Evolutionary conservation across 108 stramenopile genomes (phyloP).

Genomic region (Schizochytrium sp.): DNA sequence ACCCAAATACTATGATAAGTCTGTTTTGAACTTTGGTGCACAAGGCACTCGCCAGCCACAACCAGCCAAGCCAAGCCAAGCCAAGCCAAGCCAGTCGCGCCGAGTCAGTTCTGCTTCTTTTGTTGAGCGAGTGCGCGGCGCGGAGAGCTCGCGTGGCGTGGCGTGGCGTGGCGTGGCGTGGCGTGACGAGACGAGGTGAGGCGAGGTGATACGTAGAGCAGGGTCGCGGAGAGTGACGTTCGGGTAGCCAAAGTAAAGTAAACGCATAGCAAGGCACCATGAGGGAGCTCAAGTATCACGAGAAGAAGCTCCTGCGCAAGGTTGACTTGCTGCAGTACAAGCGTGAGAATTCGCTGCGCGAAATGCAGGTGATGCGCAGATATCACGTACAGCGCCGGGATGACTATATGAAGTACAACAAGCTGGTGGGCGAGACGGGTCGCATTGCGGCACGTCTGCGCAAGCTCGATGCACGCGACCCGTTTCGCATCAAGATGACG

Average conservation of each 20-base stretch:
- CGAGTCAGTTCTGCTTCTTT: too few relatives aligned
- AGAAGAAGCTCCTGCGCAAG: slow-evolving; percentile 93
- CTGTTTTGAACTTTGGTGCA: too few relatives aligned
- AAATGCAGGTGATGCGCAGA: slow-evolving; percentile 78
- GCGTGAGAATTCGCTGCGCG: slow-evolving; percentile 83
- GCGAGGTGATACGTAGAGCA: neutral
- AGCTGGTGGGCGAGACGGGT: slow-evolving; percentile 80
- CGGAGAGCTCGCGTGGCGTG: neutral
- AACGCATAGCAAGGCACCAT: neutral
- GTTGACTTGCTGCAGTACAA: slow-evolving; percentile 95
- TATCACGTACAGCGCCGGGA: slow-evolving; percentile 95
- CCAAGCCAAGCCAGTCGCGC: too few relatives aligned
- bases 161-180: neutral
- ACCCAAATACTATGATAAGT: too few relatives aligned
- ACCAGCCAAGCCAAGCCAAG: too few relatives aligned
- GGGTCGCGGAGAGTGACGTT: neutral
- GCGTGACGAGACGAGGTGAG: neutral
- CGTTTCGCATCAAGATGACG: slow-evolving; percentile 89
- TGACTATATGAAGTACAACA: slow-evolving; percentile 78
- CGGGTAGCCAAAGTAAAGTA: neutral
- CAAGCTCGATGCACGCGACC: slow-evolving; percentile 71
- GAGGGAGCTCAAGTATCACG: slow-evolving; percentile 85
- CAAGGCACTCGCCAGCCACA: too few relatives aligned
- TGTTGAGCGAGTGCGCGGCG: too few relatives aligned
- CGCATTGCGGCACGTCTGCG: slow-evolving; percentile 78